Evolutionary conservation across 345 rosid genomes (phyloP).

Genomic region (Bruguiera gymnorhiza): DNA sequence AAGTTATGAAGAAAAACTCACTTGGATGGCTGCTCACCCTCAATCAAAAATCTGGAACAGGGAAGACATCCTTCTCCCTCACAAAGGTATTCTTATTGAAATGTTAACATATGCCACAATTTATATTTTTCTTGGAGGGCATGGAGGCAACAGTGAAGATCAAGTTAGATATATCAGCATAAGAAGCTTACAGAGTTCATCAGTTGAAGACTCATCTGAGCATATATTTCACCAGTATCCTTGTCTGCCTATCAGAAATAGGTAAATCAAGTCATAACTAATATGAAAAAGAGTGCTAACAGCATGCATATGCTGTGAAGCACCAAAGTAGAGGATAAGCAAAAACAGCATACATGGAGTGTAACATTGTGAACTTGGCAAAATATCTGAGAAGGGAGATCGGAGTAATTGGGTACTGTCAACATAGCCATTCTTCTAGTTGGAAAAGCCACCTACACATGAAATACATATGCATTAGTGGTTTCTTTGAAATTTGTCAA

Average conservation of each 20-base stretch:
- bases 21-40: constrained; percentile 80
- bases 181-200: constrained; percentile 66
- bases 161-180: too few species aligned
- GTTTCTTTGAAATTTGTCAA: too few species aligned
- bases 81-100: constrained; percentile 5
- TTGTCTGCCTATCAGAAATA: too few species aligned
- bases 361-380: constrained; percentile 98
- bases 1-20: constrained; percentile 90
- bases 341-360: constrained; percentile 50
- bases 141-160: too few species aligned
- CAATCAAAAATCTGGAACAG: constrained; percentile 83
- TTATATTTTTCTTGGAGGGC: not conserved
- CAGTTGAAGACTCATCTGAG: constrained; percentile 96
- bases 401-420: constrained; percentile 62
- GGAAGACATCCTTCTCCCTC: constrained; percentile 88
- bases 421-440: constrained; percentile 84
- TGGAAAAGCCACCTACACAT: constrained; percentile 65
- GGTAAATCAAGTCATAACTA: too few species aligned
- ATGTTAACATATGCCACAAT: not conserved
- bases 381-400: constrained; percentile 85
- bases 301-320: too few species aligned
- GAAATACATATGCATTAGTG: not conserved
- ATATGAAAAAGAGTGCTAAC: too few species aligned
- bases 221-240: constrained; percentile 69
- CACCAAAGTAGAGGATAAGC: too few species aligned